phyloP scores from a whole-genome alignment of 1,139 yeast species.

The Geotrichum reessii region DNA sequence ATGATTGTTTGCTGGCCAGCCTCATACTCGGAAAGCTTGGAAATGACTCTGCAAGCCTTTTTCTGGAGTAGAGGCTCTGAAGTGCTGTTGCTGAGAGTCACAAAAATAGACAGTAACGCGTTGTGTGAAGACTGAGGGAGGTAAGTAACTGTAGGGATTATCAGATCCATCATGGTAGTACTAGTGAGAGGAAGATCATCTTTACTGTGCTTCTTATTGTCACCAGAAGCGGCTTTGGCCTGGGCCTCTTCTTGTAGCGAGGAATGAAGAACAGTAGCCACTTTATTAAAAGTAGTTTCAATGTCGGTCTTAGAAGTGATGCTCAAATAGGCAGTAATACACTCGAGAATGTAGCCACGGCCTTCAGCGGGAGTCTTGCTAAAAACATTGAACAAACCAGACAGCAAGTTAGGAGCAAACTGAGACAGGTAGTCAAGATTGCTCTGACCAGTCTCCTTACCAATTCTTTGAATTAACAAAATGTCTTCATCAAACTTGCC shows the following conservation, averaged over 20 bases:
- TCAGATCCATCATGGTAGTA: slow-evolving; percentile 85
- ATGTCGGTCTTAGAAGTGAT: slow-evolving; percentile 66
- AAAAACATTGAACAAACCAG: slow-evolving; percentile 86
- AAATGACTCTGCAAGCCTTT: slow-evolving; percentile 77
- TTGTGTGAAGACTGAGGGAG: slow-evolving; percentile 66
- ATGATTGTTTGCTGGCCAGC: slow-evolving; percentile 49
- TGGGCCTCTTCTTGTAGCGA: slow-evolving; percentile 54
- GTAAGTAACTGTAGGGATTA: slow-evolving; percentile 80
- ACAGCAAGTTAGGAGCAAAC: slow-evolving; percentile 63
- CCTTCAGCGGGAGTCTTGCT: slow-evolving; percentile 80
- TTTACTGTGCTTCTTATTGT: slow-evolving; percentile 29
- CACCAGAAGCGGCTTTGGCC: slow-evolving; percentile 29
- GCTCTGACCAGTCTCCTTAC: slow-evolving; percentile 49
- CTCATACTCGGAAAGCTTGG: slow-evolving; percentile 64
- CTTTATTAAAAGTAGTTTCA: slow-evolving; percentile 73
- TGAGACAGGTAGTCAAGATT: slow-evolving; percentile 62
- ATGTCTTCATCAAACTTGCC: slow-evolving; percentile 56
- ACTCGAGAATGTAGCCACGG: slow-evolving; percentile 76
- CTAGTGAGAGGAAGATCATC: slow-evolving; percentile 46
- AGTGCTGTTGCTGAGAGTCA: slow-evolving; percentile 53
- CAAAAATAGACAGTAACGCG: slow-evolving; percentile 73
- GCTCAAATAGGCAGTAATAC: slow-evolving; percentile 73
- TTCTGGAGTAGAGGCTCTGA: slow-evolving; percentile 72
- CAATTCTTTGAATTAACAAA: slow-evolving; percentile 55
- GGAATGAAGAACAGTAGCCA: slow-evolving; percentile 68